Evolutionary conservation across 176 grass and related monocot species (phyloP).

Genomic region (Tuctoria greenei): DNA sequence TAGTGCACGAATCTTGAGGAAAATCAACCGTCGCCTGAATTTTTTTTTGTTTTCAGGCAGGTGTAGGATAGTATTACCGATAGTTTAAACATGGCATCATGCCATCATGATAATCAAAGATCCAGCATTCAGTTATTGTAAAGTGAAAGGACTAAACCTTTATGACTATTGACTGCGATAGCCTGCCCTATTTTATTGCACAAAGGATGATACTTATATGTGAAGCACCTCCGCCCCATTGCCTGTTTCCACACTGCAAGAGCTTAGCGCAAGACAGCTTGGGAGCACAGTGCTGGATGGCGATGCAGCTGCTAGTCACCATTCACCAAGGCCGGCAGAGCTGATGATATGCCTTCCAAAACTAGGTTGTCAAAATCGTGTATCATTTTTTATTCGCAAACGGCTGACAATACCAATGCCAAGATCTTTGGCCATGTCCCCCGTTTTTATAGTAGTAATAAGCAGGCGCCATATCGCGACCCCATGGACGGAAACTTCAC

Average conservation of each 20-base stretch:
- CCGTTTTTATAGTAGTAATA: background rate
- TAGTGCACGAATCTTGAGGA: too few species aligned
- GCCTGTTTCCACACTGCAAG: constrained; percentile 22
- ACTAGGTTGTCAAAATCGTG: constrained; percentile 19
- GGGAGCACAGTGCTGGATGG: constrained; percentile 33
- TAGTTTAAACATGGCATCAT: too few species aligned
- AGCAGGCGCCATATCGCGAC: background rate
- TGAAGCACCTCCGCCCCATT: constrained; percentile 31
- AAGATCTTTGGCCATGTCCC: constrained; percentile 31
- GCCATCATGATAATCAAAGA: too few species aligned
- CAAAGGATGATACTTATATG: constrained; percentile 27
- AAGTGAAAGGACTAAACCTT: background rate
- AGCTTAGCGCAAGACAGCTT: background rate
- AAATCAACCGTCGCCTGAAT: too few species aligned
- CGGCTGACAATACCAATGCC: constrained; percentile 41
- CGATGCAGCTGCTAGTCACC: constrained; percentile 52
- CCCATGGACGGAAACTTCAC: constrained; percentile 21
- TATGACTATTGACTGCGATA: constrained; percentile 14
- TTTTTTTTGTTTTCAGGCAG: too few species aligned
- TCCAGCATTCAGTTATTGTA: background rate
- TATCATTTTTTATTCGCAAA: constrained; percentile 34
- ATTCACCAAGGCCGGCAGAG: constrained; percentile 47
- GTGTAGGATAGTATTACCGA: too few species aligned
- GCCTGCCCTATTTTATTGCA: constrained; percentile 1
- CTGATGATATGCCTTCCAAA: constrained; percentile 14